phyloP scores from a whole-genome alignment of 768 basidiomycete species.

The Tulasnella sp. region DNA sequence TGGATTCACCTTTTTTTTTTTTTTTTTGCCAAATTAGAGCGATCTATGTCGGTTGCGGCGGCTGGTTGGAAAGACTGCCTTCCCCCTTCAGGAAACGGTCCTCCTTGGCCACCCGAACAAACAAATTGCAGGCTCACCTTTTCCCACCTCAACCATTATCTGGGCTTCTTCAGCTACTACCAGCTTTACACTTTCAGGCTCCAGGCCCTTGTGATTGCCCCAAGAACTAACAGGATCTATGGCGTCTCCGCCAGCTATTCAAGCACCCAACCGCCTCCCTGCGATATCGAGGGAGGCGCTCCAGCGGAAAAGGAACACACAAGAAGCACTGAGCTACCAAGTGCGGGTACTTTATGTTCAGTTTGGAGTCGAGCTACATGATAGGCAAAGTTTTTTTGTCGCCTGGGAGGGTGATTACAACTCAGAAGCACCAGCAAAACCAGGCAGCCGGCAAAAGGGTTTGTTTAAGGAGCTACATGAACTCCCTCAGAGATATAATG shows the following conservation, averaged over 20 bases:
- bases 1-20: too few relatives aligned
- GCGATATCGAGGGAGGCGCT: neutral
- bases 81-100: too few relatives aligned
- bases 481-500: constrained; percentile 42
- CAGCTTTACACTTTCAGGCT: neutral
- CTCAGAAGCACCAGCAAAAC: constrained; percentile 50
- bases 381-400: constrained; percentile 56
- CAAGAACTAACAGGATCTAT: neutral
- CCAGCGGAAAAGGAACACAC: constrained; percentile 43
- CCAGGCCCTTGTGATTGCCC: neutral
- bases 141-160: too few relatives aligned
- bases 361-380: constrained; percentile 53
- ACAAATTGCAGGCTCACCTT: neutral
- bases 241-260: constrained; percentile 3
- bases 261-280: neutral
- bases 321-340: constrained; percentile 51
- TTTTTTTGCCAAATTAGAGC: too few relatives aligned
- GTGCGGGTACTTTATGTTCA: constrained; percentile 66
- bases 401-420: constrained; percentile 67
- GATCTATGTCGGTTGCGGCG: too few relatives aligned
- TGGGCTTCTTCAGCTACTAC: neutral
- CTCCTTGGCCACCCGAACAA: neutral
- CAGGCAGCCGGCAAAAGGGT: constrained; percentile 67
- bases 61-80: too few relatives aligned
- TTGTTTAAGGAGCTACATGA: constrained; percentile 51